Base-by-base conservation (phyloP, 345 rosid genomes). In the Anacardium occidentale region DNA sequence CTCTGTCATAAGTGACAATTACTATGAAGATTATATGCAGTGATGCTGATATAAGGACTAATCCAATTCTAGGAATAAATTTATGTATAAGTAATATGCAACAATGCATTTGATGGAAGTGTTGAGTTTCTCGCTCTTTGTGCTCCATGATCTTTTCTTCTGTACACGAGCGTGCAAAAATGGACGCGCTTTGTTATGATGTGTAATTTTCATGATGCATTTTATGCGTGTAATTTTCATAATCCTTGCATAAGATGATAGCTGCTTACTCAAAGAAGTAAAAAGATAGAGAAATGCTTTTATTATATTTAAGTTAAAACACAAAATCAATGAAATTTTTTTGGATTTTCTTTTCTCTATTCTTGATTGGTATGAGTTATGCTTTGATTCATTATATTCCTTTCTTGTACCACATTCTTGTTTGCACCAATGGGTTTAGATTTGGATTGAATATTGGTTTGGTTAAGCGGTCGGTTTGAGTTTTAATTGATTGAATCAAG, bases 1-100 rank as follows among this genome's bases (percentile, higher is more conserved):
- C 74, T 91, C 99, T 15, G 97, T 92, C 70, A 95, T 95, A 69
- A 95, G 98, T 57, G 99, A 95, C 81, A 88, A 84, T 82, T 95
- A 87, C 76, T 88, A 95, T 15, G 97, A 95, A 71, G 97, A 92
- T 67, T 89, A 79, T 65, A 74, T 81, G 77, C 91, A 88, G 64
- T 95, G 87, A 92, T 73, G 58, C 55, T 20, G 9, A 64, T 58
- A 34, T 2, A 29, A 29, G 3, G 3, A 29, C 2, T 29, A 29
- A 29, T 29, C 32, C 32, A 3, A n/a, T 63, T 65, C 47, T 72
- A 54, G 75, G 21, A 69, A 74, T 69, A 75, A 73, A 57, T 54
- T 62, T 7, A 37, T 37, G 1, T 50, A 26, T 64, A 42, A 61
- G 51, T 55, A 21, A 56, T 14, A 50, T 12, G 53, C 62, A 50